Percentiles rank a stretch among this genome's conserved stretches.
Conservation (phyloP, 306 rosid species). For the Castanospermum australe region DNA sequence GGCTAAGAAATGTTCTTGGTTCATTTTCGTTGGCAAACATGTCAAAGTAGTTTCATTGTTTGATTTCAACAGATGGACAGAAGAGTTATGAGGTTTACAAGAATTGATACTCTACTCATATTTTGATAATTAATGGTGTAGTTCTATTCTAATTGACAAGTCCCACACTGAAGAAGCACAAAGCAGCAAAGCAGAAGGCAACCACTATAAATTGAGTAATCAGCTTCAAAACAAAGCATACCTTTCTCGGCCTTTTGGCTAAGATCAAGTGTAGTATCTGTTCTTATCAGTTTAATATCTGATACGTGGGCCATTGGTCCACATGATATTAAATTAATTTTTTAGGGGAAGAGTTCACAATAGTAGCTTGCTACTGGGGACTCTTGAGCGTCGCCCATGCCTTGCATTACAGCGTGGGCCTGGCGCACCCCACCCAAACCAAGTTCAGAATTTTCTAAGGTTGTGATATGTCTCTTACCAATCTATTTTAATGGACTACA, state of each 20-base stretch:
- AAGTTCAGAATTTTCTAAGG: background rate
- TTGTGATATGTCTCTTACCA: too few species aligned
- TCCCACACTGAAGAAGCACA: background rate
- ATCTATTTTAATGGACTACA: too few species aligned
- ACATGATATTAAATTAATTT: background rate
- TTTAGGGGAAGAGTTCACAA: background rate
- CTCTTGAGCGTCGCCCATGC: background rate
- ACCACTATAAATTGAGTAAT: background rate
- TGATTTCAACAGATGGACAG: background rate
- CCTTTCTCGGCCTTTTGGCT: constrained; percentile 10
- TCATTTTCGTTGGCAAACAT: background rate
- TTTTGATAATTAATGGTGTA: too few species aligned
- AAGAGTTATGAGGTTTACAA: background rate
- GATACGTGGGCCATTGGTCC: background rate
- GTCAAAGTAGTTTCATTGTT: background rate
- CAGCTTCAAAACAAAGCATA: background rate
- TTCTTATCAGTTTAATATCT: background rate
- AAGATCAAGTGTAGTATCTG: background rate
- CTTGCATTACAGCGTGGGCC: background rate
- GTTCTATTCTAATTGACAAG: background rate
- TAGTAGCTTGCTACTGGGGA: background rate
- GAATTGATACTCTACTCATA: too few species aligned
- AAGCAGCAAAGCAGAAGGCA: background rate
- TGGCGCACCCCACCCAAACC: background rate
- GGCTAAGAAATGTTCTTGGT: background rate